phyloP scores from a whole-genome alignment of 108 stramenopile genomes.

The Cyclostephanos tholiformis region DNA sequence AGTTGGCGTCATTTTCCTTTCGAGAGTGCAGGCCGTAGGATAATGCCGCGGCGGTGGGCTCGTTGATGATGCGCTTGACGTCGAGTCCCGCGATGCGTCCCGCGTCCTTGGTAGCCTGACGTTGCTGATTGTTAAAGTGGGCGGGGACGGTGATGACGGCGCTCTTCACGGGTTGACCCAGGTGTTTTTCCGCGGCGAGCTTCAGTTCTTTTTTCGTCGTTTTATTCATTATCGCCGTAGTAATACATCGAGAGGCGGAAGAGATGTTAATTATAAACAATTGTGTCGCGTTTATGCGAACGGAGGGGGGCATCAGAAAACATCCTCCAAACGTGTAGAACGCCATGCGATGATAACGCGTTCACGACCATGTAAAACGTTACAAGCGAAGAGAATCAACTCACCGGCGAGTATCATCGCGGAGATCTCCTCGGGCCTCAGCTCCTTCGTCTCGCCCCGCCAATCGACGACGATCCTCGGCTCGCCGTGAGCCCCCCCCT shows the following conservation, averaged over 20 bases:
- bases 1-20: constrained; percentile 30
- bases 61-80: constrained; percentile 75
- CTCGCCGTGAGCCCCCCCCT: constrained; percentile 46
- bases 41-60: constrained; percentile 76
- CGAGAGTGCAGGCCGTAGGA: constrained; percentile 68
- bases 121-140: constrained; percentile 89
- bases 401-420: constrained; percentile 58
- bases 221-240: no score
- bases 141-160: constrained; percentile 89
- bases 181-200: constrained; percentile 57
- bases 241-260: no score
- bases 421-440: constrained; percentile 65
- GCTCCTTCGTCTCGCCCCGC: constrained; percentile 54
- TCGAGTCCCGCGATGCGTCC: constrained; percentile 70
- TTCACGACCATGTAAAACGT: no score
- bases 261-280: no score
- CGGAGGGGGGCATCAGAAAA: no score
- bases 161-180: constrained; percentile 55
- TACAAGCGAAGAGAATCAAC: no score
- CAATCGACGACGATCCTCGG: constrained; percentile 58
- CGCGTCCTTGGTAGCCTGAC: constrained; percentile 88
- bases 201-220: constrained; percentile 43
- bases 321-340: no score
- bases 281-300: no score
- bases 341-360: no score